Base-by-base conservation (phyloP, 2,329 filamentous ascomycete genomes). In the Ustulina deusta region DNA sequence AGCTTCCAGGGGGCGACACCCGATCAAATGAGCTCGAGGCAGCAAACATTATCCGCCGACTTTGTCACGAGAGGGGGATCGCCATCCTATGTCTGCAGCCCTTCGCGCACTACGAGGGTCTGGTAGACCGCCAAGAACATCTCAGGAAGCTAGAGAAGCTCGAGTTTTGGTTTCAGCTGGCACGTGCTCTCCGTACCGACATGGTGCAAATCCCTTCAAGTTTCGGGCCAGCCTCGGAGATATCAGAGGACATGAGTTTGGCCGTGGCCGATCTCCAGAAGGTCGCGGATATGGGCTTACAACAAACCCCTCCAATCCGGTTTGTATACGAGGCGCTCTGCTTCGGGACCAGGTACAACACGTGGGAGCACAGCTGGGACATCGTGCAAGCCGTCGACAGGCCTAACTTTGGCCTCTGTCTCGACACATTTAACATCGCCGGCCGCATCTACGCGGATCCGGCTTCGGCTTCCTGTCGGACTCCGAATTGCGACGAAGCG, bases 401-500 rank as follows among this genome's bases (percentile, higher is more conserved):
- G 7, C 79, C 85, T 9, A 94, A 94, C 78, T 93, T 94, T 75
- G 92, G 92, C 7, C 81, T 93, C 46, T 93, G 91, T 75, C 83
- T 94, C 27, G 92, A 94, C 78, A 93, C 89, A 0, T 94, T 93
- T 81, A 93, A 94, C 78, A 91, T 94, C 66, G 87, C 91, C 0
- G 91, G 87, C 0, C 81, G 89, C 6, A 86, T 93, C 66, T 94
- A 87, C 71, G 92, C 90, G 0, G 91, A 94, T 73, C 92, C 91
- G 0, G 78, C 87, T 0, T 78, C 83, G 0, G 70, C 80, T 0
- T 81, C 81, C 0, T 87, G 90, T 2, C 83, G 83, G 71, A 86
- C 81, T 0, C 70, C 79, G 0, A 82, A 87, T 67, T 90, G 87
- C 7, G 87, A 91, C 2, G 79, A 81, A 5, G 85, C 83, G 0